phyloP scores from a whole-genome alignment of 192 early-diverging fungal species.

The Lunasporangiospora selenospora region DNA sequence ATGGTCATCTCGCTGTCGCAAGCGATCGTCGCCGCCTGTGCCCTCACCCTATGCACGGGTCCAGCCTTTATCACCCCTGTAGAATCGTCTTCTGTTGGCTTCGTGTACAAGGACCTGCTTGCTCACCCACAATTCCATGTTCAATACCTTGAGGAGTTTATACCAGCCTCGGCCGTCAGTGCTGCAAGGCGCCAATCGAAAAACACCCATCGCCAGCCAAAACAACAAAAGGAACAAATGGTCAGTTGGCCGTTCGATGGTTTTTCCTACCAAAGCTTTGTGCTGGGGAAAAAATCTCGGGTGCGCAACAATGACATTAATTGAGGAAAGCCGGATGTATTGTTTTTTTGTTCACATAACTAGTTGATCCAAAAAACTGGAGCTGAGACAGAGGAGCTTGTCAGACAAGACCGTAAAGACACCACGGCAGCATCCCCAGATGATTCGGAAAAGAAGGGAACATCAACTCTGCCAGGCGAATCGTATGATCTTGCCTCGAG shows the following conservation, averaged over 20 bases:
- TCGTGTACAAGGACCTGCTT: constrained; percentile 55
- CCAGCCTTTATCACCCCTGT: neutral
- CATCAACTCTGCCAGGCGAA: no score
- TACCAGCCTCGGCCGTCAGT: constrained; percentile 40
- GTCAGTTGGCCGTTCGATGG: no score
- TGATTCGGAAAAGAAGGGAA: neutral
- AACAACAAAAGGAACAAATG: neutral
- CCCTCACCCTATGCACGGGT: neutral
- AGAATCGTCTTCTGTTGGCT: constrained; percentile 22
- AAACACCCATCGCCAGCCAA: constrained; percentile 15
- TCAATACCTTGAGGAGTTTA: constrained; percentile 27
- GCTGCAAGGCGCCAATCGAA: constrained; percentile 3
- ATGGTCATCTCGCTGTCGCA: constrained; percentile 6
- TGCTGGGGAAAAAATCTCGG: no score
- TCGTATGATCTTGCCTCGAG: no score
- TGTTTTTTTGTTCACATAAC: no score
- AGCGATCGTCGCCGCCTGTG: constrained; percentile 6
- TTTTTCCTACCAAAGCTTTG: no score
- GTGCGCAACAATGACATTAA: no score
- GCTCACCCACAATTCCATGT: constrained; percentile 58
- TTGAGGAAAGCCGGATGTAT: no score
- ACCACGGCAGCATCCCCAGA: neutral
- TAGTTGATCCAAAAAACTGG: no score
- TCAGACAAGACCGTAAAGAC: no score
- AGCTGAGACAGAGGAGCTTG: no score